A percentile compares a stretch with the other conserved stretches of the same genome.
Conservation (phyloP, 345 rosid species). For the Gossypioides kirkii region DNA sequence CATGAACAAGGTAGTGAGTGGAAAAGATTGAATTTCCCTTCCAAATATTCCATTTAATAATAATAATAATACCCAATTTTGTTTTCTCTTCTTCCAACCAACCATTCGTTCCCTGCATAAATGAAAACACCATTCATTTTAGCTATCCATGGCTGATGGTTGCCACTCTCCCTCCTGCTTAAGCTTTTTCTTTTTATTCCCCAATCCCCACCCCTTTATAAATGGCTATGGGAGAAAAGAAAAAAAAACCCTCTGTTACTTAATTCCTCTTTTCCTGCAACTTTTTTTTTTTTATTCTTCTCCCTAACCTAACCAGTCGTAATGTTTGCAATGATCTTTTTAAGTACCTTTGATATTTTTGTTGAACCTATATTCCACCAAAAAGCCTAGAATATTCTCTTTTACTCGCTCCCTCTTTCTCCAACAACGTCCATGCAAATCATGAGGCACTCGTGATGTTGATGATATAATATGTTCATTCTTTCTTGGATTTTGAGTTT, state of each 20-base stretch:
- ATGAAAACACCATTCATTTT: no score
- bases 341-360: constrained; percentile 11
- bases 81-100: no score
- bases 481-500: neutral
- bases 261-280: constrained; percentile 25
- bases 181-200: no score
- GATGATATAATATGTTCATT: constrained; percentile 13
- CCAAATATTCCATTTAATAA: no score
- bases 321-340: constrained; percentile 21
- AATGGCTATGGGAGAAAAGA: neutral
- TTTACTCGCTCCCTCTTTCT: constrained; percentile 18
- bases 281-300: neutral
- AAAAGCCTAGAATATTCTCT: constrained; percentile 31
- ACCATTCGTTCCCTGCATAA: no score
- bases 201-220: no score
- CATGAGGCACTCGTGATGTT: constrained; percentile 88
- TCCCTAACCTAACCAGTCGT: constrained; percentile 19
- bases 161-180: no score
- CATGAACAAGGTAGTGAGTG: no score
- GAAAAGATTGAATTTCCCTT: no score
- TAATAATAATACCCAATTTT: no score
- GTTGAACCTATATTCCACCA: constrained; percentile 4
- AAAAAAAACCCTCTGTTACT: neutral
- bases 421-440: constrained; percentile 54
- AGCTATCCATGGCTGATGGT: no score